Base-by-base conservation (phyloP, 495 filamentous ascomycete genomes). In the Penicillium nucicola region DNA sequence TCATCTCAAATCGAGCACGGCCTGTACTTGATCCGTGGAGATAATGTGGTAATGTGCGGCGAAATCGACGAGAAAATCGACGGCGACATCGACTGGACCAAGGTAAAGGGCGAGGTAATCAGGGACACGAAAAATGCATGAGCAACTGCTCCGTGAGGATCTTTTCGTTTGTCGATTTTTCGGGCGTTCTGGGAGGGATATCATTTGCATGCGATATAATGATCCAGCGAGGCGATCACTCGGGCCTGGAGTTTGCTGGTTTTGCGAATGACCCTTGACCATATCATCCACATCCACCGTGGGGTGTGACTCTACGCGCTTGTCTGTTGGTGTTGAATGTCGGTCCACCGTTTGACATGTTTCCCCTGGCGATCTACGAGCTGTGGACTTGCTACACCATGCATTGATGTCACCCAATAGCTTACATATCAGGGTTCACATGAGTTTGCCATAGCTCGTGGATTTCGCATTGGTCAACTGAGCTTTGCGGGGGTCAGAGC, bases 31-130 rank as follows among this genome's bases (percentile, higher is more conserved):
- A 87, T 98, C 45, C 84, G 95, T 52, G 93, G 93, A 14, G 95
- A 97, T 58, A 96, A 91, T 65, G 93, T 98, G 42, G 90, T 87
- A n/a, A 69, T 93, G 13, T 89, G 90, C 35, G 93, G 93, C 5
- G 77, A 93, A 38, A 84, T 98, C 13, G 89, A 97, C 68, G 92
- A 95, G 65, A 78, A 87, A 52, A 75, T 96, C 37, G 93, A 97
- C 69, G 75, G 68, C 4, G 88, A 84, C 48, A 97, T 98, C 55
- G 84, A 96, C 69, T 98, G 93, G 93, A 70, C 77, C 15, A 83
- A 90, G 67, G 95, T 98, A 15, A 85, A 85, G 66, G 93, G 92
- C 5, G 83, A 85, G 45, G 86, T 87, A 33, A 86, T 97, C 57
- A 86, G 87, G 43, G 83, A 82, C 28, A 89, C 91, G 58, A 96